Evolutionary conservation across 2,329 filamentous ascomycete species (phyloP), one percentile per base, ranked within the genome.

Genomic region (Beauveria sp.): DNA sequence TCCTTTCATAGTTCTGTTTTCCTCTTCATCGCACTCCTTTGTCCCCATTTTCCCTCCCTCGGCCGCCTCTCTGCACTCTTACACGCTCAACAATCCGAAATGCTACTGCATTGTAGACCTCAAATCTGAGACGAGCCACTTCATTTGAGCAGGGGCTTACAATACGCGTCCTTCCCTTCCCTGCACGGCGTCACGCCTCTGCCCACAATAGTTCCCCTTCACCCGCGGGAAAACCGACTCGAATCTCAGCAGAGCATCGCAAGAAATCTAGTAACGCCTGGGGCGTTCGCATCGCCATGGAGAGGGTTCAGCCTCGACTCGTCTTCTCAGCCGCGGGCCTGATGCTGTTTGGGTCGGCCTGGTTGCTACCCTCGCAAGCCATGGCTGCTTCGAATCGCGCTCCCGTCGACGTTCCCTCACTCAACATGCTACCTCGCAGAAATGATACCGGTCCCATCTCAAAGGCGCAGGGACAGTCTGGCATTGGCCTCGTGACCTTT

Each of bases 401-500:
- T 24, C n/a, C 20, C 3, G n/a, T 47, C 24, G 28, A 40, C 4
- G 26, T 47, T 38, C 38, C 10, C 6, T 16, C 10, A 38, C 43
- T 40, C 9, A 47, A 38, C 26, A 58, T 49, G 6, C 45, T 42
- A 6, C 22, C 24, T 24, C 40, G n/a, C 9, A 50, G 38, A 43
- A 16, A 52, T 34, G n/a, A 45, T 9, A 34, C n/a, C 2, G 10
- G 5, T 16, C 6, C 6, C 2, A 2, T n/a, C 10, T 43, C 57
- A 7, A 52, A 38, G n/a, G 57, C 38, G 24, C 34, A 43, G 24
- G 24, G 14, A 22, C 28, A 49, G n/a, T 51, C 43, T 1, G 74
- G 74, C 7, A 72, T 75, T 2, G 74, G 74, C 2, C 70, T 76
- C 16, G 65, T 72, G 46, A 73, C 65, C 53, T 90, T 91, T 66